Base-by-base conservation (phyloP, 495 filamentous ascomycete species). In the Aspergillus affinis region DNA sequence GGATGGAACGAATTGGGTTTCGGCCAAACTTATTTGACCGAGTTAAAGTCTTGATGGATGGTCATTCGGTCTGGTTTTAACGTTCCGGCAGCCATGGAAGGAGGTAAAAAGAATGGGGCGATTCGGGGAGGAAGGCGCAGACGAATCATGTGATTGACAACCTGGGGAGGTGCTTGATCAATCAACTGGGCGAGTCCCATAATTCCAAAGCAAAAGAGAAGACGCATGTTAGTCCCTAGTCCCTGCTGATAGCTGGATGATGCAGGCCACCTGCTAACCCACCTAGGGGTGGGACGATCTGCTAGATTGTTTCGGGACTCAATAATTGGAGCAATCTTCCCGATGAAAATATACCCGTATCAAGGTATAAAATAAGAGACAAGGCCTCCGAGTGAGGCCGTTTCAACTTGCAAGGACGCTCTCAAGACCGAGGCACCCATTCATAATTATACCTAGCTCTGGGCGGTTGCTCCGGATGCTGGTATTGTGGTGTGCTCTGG, bases 391-490 rank as follows among this genome's bases (percentile, higher is more conserved):
- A 26, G 0, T 15, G 6, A 41, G 36, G 36, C 36, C 20, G 21
- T 1, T 52, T 52, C 23, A 26, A n/a, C 21, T 52, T 32, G 6
- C 23, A 49, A 20, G 9, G 26, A 27, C 15, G 3, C 9, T 41
- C 12, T 67, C 55, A 68, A 3, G 59, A 51, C 32, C 61, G 60
- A 45, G 49, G 60, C 19, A 32, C 15, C 65, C 65, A 68, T 54
- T 64, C 62, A 48, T 68, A 68, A n/a, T 30, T 57, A 52, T 59
- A 68, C 4, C 61, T 57, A 12, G 56, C 45, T 41, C 57, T 64
- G 6, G 54, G 45, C 2, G 32, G 50, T 23, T 62, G 58, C 4
- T 52, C 36, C 27, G 29, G 47, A 12, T 64, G 60, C 13, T 58
- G 62, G 41, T 68, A 64, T 30, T 63, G 61, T 29, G 54, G 61